Conservation (phyloP, 169 alveolate species). For the Plasmodium fragile region DNA sequence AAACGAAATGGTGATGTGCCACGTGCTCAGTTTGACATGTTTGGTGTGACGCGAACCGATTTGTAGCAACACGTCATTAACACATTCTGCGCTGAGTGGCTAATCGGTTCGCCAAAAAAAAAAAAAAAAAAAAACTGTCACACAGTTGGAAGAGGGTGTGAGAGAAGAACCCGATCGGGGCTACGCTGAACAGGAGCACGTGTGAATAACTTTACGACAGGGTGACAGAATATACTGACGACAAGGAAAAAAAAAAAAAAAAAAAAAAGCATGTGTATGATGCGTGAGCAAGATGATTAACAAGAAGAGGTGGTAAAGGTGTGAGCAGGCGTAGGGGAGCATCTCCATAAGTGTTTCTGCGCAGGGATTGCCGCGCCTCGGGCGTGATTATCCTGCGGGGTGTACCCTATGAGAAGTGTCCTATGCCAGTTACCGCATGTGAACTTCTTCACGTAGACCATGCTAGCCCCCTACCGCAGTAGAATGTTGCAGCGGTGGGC, state of each 20-base stretch:
- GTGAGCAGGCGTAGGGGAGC: neutral
- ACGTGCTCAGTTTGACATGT: neutral
- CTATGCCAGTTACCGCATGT: neutral
- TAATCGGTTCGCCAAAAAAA: neutral
- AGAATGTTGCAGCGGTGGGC: neutral
- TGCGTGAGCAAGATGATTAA: neutral
- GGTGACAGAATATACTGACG: neutral
- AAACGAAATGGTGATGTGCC: neutral
- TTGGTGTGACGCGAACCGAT: neutral
- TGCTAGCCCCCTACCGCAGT: constrained; percentile 16
- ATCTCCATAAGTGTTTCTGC: neutral
- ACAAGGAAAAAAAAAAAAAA: neutral
- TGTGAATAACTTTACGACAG: neutral
- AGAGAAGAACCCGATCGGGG: neutral
- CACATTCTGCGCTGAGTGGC: neutral
- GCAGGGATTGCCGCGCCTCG: neutral
- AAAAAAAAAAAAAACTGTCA: neutral
- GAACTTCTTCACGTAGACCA: neutral
- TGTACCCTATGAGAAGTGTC: neutral
- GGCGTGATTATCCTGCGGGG: neutral
- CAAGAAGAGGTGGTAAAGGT: neutral
- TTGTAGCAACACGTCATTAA: neutral
- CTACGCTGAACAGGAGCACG: neutral
- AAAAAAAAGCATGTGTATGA: neutral
- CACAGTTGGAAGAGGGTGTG: neutral